phyloP scores from a whole-genome alignment of 352 stramenopile genomes.

The Paralagenidium karlingii region DNA sequence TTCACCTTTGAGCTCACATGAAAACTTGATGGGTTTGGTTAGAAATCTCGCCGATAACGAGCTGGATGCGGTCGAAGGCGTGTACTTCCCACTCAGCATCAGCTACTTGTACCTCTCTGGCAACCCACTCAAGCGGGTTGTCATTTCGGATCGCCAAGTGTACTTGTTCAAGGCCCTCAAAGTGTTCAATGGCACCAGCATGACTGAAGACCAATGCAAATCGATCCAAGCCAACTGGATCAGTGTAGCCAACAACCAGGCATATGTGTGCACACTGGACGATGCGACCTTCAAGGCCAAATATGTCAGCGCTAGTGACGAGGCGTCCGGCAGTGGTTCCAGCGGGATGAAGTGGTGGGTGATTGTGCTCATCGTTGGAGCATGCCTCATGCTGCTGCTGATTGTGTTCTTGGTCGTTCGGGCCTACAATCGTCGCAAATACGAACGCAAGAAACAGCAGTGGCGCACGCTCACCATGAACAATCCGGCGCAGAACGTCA shows the following conservation, averaged over 20 bases:
- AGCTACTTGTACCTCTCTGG: conserved; percentile 29
- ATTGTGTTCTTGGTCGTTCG: too few species aligned
- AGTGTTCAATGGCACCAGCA: too few species aligned
- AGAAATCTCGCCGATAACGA: conserved; percentile 45
- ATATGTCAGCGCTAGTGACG: conserved; percentile 35
- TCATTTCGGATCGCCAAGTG: too few species aligned
- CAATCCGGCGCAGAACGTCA: conserved; percentile 6
- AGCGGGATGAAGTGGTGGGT: too few species aligned
- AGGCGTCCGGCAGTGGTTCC: conserved; percentile 33
- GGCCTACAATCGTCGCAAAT: too few species aligned
- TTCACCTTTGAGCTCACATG: not conserved
- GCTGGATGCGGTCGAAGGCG: conserved; percentile 36
- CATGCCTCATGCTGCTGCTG: conserved; percentile 1
- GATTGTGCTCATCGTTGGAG: too few species aligned
- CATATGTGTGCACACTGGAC: conserved; percentile 22
- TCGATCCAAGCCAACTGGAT: conserved; percentile 24
- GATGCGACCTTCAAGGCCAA: conserved; percentile 39
- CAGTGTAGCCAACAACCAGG: conserved; percentile 23
- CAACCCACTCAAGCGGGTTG: conserved; percentile 41
- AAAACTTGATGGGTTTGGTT: not conserved
- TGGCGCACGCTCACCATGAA: conserved; percentile 9
- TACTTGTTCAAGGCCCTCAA: too few species aligned
- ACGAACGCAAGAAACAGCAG: conserved; percentile 1
- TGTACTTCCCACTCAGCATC: conserved; percentile 38
- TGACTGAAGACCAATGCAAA: too few species aligned